Evolutionary conservation across 2,329 filamentous ascomycete genomes (phyloP).

Genomic region (Trichoderma lentiforme): DNA sequence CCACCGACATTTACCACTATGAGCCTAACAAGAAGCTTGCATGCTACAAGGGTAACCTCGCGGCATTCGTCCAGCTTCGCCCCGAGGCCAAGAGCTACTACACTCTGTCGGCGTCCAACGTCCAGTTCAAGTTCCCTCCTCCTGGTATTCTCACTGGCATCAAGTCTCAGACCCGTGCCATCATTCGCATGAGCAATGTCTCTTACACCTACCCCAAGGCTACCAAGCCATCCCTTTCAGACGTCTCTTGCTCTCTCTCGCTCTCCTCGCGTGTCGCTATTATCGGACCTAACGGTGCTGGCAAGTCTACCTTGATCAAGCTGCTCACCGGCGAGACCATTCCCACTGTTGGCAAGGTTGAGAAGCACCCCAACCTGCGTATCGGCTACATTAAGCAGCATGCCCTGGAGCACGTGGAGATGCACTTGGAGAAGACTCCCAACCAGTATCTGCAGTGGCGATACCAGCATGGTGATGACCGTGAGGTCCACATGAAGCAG

Average conservation of each 20-base stretch:
- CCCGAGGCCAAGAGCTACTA: slow-evolving; percentile 98
- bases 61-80: slow-evolving; percentile 79
- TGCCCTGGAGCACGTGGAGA: slow-evolving; percentile 97
- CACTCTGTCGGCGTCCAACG: slow-evolving; percentile 80
- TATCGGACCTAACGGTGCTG: slow-evolving; percentile 95
- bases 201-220: slow-evolving; percentile 92
- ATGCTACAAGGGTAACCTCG: slow-evolving; percentile 78
- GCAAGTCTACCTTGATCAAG: slow-evolving; percentile 98
- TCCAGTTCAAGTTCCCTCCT: slow-evolving; percentile 97
- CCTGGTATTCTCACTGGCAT: slow-evolving; percentile 92
- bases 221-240: slow-evolving; percentile 78
- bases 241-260: slow-evolving; percentile 83
- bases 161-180: slow-evolving; percentile 90
- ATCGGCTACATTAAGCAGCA: slow-evolving; percentile 99
- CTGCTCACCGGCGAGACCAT: slow-evolving; percentile 89
- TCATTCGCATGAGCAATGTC: slow-evolving; percentile 90
- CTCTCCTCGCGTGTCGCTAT: slow-evolving; percentile 93
- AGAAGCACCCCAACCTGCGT: slow-evolving; percentile 97
- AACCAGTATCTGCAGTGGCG: slow-evolving; percentile 99
- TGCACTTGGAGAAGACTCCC: slow-evolving; percentile 98
- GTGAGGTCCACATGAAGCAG: slow-evolving; percentile 96
- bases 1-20: slow-evolving; percentile 99
- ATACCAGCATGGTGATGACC: slow-evolving; percentile 94
- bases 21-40: slow-evolving; percentile 91
- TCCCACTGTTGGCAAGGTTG: slow-evolving; percentile 78